Conservation (phyloP, 2,329 filamentous ascomycete genomes). For the Fusarium solani-melongenae region DNA sequence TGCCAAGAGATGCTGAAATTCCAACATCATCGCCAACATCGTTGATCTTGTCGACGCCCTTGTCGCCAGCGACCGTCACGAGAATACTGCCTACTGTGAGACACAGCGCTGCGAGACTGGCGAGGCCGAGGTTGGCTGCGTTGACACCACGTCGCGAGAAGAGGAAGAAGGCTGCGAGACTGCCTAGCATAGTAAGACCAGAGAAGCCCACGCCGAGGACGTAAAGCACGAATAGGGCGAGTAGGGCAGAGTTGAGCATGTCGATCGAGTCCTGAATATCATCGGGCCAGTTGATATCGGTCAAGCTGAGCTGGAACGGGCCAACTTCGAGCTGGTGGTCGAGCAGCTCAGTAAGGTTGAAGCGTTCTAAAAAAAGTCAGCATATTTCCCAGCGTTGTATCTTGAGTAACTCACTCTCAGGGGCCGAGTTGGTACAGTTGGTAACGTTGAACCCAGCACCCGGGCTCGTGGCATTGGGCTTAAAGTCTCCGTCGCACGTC, state of each 20-base stretch:
- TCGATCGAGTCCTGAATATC: conserved; percentile 60
- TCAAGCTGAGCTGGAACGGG: conserved; percentile 56
- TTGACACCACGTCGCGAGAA: conserved; percentile 40
- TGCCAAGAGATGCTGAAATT: conserved; percentile 55
- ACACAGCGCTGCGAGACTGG: conserved; percentile 50
- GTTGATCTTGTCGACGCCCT: conserved; percentile 56
- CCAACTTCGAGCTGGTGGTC: conserved; percentile 59
- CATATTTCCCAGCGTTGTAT: neutral
- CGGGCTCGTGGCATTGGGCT: conserved; percentile 54
- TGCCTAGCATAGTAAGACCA: conserved; percentile 56
- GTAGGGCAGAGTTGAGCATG: conserved; percentile 60
- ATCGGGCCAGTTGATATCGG: conserved; percentile 57
- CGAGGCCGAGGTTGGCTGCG: conserved; percentile 52
- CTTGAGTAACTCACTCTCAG: conserved; percentile 49
- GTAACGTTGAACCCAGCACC: conserved; percentile 55
- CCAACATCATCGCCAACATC: conserved; percentile 56
- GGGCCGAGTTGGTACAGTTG: conserved; percentile 55
- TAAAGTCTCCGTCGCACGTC: conserved; percentile 58
- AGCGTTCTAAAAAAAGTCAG: conserved; percentile 42
- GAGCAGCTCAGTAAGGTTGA: conserved; percentile 61
- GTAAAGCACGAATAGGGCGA: conserved; percentile 62
- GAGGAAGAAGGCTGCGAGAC: conserved; percentile 50
- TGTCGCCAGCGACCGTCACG: conserved; percentile 54
- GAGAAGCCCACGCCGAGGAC: conserved; percentile 56
- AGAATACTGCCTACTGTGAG: conserved; percentile 57